Percentiles rank a stretch among this genome's conserved stretches.
Evolutionary conservation across 495 filamentous ascomycete genomes (phyloP).

Genomic region (Penicillium cosmopolitanum): DNA sequence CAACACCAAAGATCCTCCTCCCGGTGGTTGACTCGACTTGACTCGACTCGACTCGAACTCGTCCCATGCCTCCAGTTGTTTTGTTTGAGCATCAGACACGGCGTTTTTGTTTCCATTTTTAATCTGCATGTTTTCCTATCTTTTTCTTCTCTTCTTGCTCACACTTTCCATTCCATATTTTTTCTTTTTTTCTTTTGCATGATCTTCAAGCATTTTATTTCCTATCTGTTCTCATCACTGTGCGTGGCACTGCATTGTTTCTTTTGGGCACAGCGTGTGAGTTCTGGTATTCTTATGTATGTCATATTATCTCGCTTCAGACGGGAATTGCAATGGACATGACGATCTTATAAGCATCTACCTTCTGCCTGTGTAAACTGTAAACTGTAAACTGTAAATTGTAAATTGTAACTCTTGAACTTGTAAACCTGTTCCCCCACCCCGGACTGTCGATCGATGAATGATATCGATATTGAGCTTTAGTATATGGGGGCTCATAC

Average conservation of each 20-base stretch:
- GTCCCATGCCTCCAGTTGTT: conserved; percentile 9
- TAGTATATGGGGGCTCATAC: no score
- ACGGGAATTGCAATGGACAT: conserved; percentile 30
- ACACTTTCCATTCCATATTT: conserved; percentile 20
- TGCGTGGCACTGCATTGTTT: conserved; percentile 37
- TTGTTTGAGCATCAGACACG: conserved; percentile 33
- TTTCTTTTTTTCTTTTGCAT: conserved; percentile 18
- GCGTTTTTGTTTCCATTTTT: conserved; percentile 28
- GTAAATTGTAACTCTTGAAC: no score
- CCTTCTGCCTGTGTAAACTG: not conserved
- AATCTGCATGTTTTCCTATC: conserved; percentile 22
- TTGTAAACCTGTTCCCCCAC: no score
- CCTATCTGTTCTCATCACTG: conserved; percentile 3
- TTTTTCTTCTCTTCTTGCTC: conserved; percentile 14
- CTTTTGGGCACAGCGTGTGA: conserved; percentile 42
- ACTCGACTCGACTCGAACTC: not conserved
- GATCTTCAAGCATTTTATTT: conserved; percentile 9
- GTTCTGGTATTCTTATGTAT: conserved; percentile 35
- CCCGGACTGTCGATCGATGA: no score
- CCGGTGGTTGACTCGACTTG: conserved; percentile 19
- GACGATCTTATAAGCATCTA: conserved; percentile 11
- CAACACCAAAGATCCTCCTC: conserved; percentile 13
- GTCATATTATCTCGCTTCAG: conserved; percentile 27
- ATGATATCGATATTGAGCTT: no score
- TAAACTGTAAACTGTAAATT: no score